These are phyloP conservation scores for Ormosia semicastrata DNA, from an alignment of 306 rosid species.

Conservation along the genomic window DNA sequence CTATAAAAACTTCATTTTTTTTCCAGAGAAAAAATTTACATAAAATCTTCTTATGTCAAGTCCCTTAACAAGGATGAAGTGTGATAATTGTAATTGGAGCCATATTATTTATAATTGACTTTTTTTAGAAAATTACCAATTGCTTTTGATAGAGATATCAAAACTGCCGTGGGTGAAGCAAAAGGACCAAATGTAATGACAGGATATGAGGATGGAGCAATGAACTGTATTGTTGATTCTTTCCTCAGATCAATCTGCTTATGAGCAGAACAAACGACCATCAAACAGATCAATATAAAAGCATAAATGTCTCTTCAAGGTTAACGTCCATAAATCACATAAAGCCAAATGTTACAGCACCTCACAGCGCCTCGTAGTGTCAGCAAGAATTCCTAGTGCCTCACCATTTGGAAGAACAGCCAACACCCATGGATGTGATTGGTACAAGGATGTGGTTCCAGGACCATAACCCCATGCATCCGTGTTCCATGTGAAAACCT, in stretches of 20 bases:
- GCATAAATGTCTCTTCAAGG: slow-evolving; percentile 5
- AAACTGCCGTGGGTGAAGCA: slow-evolving; percentile 71
- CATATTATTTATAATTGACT: background rate
- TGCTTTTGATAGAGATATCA: slow-evolving; percentile 76
- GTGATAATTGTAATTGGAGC: background rate
- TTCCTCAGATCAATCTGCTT: slow-evolving; percentile 85
- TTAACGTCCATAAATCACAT: slow-evolving; percentile 20
- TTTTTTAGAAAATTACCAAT: slow-evolving; percentile 57
- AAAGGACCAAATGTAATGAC: slow-evolving; percentile 86
- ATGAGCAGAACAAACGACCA: slow-evolving; percentile 23
- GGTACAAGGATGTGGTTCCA: slow-evolving; percentile 83
- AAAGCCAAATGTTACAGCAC: slow-evolving; percentile 43
- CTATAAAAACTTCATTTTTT: background rate
- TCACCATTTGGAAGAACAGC: slow-evolving; percentile 91
- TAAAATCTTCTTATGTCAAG: background rate
- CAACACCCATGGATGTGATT: slow-evolving; percentile 97
- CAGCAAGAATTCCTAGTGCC: slow-evolving; percentile 86
- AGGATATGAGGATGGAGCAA: slow-evolving; percentile 78
- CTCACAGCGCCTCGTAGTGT: slow-evolving; percentile 91
- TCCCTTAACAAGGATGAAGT: background rate
- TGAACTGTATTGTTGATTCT: slow-evolving; percentile 60
- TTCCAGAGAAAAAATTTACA: background rate
- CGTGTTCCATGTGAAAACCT: slow-evolving; percentile 87
- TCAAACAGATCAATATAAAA: slow-evolving; percentile 16
- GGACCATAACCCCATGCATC: slow-evolving; percentile 88